Percentiles rank a stretch among this genome's conserved stretches.
Evolutionary conservation across 257 asterid species (phyloP).

Genomic region (Anisodus acutangulus): DNA sequence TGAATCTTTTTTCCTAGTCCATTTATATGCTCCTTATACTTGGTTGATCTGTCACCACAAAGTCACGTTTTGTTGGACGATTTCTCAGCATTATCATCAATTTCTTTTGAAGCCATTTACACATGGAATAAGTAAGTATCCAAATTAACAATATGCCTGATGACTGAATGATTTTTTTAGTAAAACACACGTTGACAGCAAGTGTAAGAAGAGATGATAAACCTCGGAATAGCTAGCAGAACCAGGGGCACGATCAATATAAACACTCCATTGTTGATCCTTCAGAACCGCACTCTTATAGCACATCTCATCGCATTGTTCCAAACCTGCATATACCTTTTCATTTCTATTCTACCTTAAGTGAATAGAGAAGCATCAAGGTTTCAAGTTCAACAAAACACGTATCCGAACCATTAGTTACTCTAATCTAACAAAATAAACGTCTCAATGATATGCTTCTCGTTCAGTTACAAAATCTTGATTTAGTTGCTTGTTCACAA

Average conservation of each 20-base stretch:
- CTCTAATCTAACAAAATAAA: neutral
- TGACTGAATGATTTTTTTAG: neutral
- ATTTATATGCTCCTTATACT: neutral
- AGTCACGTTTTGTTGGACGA: neutral
- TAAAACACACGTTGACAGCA: neutral
- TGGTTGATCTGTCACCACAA: neutral
- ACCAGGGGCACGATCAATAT: slow-evolving; percentile 97
- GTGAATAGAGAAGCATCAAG: neutral
- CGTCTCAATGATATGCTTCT: neutral
- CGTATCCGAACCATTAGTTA: neutral
- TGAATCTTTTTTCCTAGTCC: neutral
- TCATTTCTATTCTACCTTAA: slow-evolving; percentile 15
- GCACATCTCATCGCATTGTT: slow-evolving; percentile 86
- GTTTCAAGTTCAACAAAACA: neutral
- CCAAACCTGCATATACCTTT: slow-evolving; percentile 55
- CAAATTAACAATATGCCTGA: neutral
- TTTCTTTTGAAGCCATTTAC: too few species aligned
- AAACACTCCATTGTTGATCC: slow-evolving; percentile 93
- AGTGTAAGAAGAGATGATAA: slow-evolving; percentile 22
- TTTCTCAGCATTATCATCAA: neutral
- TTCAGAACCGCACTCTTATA: slow-evolving; percentile 91
- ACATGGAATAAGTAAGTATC: neutral
- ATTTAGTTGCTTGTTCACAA: neutral
- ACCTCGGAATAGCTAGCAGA: slow-evolving; percentile 81
- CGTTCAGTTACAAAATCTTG: neutral